A percentile compares a stretch with the other conserved stretches of the same genome.
These are phyloP conservation scores for Mortierella hygrophila DNA, from an alignment of 192 early-diverging fungal species.

Conservation along the genomic window DNA sequence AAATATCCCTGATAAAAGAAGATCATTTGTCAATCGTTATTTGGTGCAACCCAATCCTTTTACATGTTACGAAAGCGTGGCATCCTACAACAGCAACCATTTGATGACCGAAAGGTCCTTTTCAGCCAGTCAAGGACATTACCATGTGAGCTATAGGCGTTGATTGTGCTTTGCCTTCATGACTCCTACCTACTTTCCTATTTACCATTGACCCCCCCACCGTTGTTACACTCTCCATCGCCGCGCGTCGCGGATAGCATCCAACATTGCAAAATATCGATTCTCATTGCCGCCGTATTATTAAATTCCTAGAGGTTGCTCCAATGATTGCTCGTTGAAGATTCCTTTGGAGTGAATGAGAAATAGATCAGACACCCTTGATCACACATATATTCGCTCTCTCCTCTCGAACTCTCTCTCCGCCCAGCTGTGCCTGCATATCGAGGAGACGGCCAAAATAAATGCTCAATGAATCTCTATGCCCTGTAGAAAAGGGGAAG, in stretches of 20 bases:
- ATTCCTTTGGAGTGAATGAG: not conserved
- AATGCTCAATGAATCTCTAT: not conserved
- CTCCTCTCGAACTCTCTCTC: not conserved
- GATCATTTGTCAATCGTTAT: not conserved
- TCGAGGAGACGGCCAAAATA: not conserved
- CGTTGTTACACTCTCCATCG: not conserved
- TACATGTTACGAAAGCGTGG: not conserved
- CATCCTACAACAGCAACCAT: conserved; percentile 3
- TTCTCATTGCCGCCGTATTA: not conserved
- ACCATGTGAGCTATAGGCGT: not conserved
- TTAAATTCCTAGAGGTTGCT: not conserved
- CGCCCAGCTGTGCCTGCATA: not conserved
- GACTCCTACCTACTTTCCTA: not conserved
- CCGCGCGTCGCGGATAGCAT: too few relatives aligned
- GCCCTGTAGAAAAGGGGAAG: not conserved
- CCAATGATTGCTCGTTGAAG: not conserved
- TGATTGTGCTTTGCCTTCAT: not conserved
- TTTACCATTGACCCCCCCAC: not conserved
- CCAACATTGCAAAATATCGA: not conserved
- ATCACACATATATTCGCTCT: not conserved
- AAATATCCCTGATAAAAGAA: not conserved
- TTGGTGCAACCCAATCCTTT: not conserved
- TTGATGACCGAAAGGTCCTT: not conserved
- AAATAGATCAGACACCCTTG: not conserved
- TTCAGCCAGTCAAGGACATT: not conserved